Evolutionary conservation across 1,284 basidiomycete genomes (phyloP).

Genomic region (Irpex sp.): DNA sequence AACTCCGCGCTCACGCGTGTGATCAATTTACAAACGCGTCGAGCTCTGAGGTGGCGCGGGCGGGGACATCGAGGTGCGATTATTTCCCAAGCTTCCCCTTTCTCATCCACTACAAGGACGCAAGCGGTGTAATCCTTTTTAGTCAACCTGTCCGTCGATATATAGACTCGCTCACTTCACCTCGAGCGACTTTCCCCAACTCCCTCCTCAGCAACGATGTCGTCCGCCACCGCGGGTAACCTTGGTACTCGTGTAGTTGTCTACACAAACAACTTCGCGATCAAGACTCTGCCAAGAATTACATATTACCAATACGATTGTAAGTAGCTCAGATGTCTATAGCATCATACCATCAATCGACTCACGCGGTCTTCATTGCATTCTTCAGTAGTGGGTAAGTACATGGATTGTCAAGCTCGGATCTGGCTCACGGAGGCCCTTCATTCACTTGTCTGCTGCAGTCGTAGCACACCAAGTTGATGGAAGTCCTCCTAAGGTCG

Average conservation of each 20-base stretch:
- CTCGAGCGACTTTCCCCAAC: neutral
- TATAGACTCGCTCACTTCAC: neutral
- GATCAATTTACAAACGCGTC: neutral
- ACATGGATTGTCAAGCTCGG: neutral
- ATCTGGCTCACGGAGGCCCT: neutral
- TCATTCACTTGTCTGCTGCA: neutral
- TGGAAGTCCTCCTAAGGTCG: neutral
- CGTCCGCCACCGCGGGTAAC: neutral
- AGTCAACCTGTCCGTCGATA: neutral
- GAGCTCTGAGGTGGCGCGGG: neutral
- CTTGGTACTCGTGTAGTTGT: slow-evolving; percentile 10
- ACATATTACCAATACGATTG: slow-evolving; percentile 24
- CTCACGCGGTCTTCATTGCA: neutral
- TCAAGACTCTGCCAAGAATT: slow-evolving; percentile 11
- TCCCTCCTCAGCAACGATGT: neutral
- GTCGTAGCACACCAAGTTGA: slow-evolving; percentile 4
- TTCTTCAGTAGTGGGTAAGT: slow-evolving; percentile 13
- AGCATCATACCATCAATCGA: neutral
- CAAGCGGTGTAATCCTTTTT: neutral
- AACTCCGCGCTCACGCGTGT: slow-evolving; percentile 3
- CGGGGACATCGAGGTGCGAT: neutral
- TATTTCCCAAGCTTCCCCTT: neutral
- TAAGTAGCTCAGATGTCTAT: slow-evolving; percentile 5
- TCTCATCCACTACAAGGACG: neutral
- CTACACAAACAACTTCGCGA: slow-evolving; percentile 19